Base-by-base conservation (phyloP, 2,329 filamentous ascomycete species). In the Cytospora chrysosperma region DNA sequence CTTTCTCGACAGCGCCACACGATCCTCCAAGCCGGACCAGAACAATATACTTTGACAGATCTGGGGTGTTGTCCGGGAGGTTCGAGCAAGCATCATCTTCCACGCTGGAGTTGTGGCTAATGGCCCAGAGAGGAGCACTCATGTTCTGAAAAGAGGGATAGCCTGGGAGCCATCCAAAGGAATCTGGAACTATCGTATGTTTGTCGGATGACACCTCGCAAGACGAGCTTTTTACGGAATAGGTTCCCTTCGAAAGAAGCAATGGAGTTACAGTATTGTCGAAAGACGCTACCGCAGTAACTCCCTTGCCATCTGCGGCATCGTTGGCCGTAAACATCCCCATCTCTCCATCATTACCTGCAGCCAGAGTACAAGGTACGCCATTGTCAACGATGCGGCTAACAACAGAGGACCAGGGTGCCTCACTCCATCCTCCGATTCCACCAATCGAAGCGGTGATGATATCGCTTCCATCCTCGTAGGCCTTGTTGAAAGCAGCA, bases 401-500 rank as follows among this genome's bases (percentile, higher is more conserved):
- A 17, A 68, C 70, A 2, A 68, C 70, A 8, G 72, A 63, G 1
- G 71, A 67, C 55, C 68, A 69, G 0, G 70, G 68, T 19, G 72
- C 68, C 30, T 69, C 65, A 24, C 69, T 64, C 72, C 72, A 76
- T 9, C 71, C 72, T 1, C 65, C 68, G 12, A 66, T 57, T 5
- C 68, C 64, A n/a, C 72, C 73, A 4, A 71, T 61, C 4, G 71
- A 74, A 34, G 68, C 65, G 17, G 71, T 72, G 62, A 76, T 75
- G 59, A 76, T 70, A n/a, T 75, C 69, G 55, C 69, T 71, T 3
- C 75, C 76, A 24, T 77, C 78, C 56, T 79, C 75, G 49, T 75
- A 78, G 0, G 79, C 79, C 66, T 71, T 76, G 62, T 77, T 76
- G 67, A 78, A 78, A 10, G 76, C 78, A 12, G 72, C 72, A 43